Conservation (phyloP, 2,329 filamentous ascomycete species). For the Aspergillus puulaauensis region DNA sequence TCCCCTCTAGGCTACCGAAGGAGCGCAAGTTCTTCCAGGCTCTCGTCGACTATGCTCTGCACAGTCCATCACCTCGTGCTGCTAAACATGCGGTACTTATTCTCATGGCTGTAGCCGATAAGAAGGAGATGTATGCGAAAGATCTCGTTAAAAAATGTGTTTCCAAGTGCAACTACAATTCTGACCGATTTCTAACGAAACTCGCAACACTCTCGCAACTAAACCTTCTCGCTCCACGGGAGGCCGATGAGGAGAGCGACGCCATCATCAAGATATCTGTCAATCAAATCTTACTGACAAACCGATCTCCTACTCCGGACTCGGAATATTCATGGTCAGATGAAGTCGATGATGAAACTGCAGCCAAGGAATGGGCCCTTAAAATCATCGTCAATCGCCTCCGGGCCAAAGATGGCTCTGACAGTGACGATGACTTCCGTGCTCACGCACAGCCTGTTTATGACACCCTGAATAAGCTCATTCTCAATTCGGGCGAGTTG, state of each 20-base stretch:
- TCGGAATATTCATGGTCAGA: slow-evolving; percentile 66
- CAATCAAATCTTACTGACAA: slow-evolving; percentile 70
- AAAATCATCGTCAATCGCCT: slow-evolving; percentile 85
- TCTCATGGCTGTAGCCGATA: slow-evolving; percentile 72
- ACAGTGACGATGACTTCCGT: slow-evolving; percentile 45
- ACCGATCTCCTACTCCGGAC: slow-evolving; percentile 57
- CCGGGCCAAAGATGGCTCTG: slow-evolving; percentile 59
- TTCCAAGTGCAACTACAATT: slow-evolving; percentile 71
- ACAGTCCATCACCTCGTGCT: slow-evolving; percentile 75
- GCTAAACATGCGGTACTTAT: slow-evolving; percentile 95
- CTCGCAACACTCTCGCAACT: slow-evolving; percentile 61
- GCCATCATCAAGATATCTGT: slow-evolving; percentile 76
- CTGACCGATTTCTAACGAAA: slow-evolving; percentile 67
- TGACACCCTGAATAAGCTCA: slow-evolving; percentile 73
- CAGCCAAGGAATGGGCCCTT: slow-evolving; percentile 79
- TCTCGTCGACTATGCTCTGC: slow-evolving; percentile 77
- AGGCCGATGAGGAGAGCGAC: slow-evolving; percentile 71
- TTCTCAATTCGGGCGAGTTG: slow-evolving; percentile 75
- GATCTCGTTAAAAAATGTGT: slow-evolving; percentile 77
- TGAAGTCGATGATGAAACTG: slow-evolving; percentile 75
- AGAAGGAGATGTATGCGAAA: slow-evolving; percentile 80
- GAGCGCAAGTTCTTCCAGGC: slow-evolving; percentile 80
- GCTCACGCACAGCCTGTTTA: slow-evolving; percentile 66
- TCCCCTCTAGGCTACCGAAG: slow-evolving; percentile 77
- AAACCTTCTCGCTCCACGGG: slow-evolving; percentile 69